phyloP scores from a whole-genome alignment of 2,329 filamentous ascomycete genomes.

The Leptosphaerulina australis region DNA sequence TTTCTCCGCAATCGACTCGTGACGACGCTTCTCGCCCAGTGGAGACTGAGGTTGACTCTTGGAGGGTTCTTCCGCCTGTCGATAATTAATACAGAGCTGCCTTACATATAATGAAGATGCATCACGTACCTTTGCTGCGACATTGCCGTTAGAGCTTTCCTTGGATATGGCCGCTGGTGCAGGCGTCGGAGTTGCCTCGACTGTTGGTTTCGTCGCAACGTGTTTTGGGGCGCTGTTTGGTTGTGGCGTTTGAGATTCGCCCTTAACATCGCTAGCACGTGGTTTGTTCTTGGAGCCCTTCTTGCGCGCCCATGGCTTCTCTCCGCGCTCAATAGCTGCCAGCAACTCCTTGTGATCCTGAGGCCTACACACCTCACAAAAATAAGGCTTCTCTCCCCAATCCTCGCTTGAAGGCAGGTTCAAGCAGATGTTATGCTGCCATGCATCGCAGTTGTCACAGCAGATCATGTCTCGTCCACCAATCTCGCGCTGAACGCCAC shows the following conservation, averaged over 20 bases:
- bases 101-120: no score
- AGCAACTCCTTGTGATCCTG: conserved; percentile 82
- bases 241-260: conserved; percentile 44
- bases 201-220: conserved; percentile 18
- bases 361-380: conserved; percentile 87
- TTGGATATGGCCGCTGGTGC: conserved; percentile 20
- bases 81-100: conserved; percentile 11
- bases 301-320: conserved; percentile 78
- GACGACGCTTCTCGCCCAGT: conserved; percentile 46
- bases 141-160: conserved; percentile 34
- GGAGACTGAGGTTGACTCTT: conserved; percentile 45
- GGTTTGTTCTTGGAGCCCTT: conserved; percentile 66
- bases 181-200: conserved; percentile 23
- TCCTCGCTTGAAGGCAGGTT: conserved; percentile 75
- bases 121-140: conserved; percentile 35
- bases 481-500: conserved; percentile 79
- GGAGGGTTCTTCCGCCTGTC: conserved; percentile 26
- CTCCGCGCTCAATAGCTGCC: conserved; percentile 76
- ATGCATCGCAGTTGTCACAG: conserved; percentile 88
- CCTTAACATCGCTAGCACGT: conserved; percentile 65
- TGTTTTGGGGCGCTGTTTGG: conserved; percentile 18
- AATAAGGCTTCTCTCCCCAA: conserved; percentile 66
- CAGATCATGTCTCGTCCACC: conserved; percentile 92
- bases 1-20: conserved; percentile 42
- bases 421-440: conserved; percentile 98